A percentile compares a stretch with the other conserved stretches of the same genome.
These are phyloP conservation scores for Sherardia arvensis DNA, from an alignment of 257 asterid genomes.

Conservation along the genomic window DNA sequence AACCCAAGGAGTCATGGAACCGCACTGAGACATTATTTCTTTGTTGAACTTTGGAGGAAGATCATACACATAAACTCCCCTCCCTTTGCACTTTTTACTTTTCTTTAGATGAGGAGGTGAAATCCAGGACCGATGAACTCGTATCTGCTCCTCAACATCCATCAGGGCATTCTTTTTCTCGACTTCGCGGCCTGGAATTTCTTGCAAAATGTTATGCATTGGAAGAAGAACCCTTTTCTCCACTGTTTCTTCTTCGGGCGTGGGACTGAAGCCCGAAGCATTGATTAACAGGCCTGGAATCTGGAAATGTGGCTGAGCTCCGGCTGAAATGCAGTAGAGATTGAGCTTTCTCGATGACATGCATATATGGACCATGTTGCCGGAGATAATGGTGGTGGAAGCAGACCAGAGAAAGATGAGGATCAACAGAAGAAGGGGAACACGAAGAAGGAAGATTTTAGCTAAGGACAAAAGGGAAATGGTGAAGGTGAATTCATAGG, in stretches of 20 bases:
- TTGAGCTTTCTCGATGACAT: slow-evolving; percentile 51
- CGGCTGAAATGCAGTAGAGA: slow-evolving; percentile 58
- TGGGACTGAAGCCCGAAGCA: slow-evolving; percentile 9
- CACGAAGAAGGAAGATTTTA: slow-evolving; percentile 17
- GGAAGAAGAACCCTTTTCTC: background rate
- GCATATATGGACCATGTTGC: slow-evolving; percentile 43
- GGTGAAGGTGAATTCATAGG: slow-evolving; percentile 17
- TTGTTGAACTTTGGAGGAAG: slow-evolving; percentile 63
- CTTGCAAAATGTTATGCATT: background rate
- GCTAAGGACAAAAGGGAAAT: slow-evolving; percentile 15
- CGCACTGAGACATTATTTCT: slow-evolving; percentile 41
- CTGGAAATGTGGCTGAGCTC: slow-evolving; percentile 37
- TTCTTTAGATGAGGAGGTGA: slow-evolving; percentile 14
- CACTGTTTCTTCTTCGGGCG: background rate
- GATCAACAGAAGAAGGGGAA: slow-evolving; percentile 24
- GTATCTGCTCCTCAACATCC: slow-evolving; percentile 33
- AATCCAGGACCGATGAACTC: slow-evolving; percentile 45
- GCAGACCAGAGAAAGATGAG: slow-evolving; percentile 54
- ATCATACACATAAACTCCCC: slow-evolving; percentile 53
- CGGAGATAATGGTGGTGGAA: slow-evolving; percentile 44
- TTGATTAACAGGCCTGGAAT: slow-evolving; percentile 25
- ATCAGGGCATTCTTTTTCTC: slow-evolving; percentile 18
- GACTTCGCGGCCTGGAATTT: background rate
- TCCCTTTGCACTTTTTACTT: slow-evolving; percentile 27
- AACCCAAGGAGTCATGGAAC: slow-evolving; percentile 48